Evolutionary conservation across 2,329 filamentous ascomycete species (phyloP).

Genomic region (Botrytis byssoidea): DNA sequence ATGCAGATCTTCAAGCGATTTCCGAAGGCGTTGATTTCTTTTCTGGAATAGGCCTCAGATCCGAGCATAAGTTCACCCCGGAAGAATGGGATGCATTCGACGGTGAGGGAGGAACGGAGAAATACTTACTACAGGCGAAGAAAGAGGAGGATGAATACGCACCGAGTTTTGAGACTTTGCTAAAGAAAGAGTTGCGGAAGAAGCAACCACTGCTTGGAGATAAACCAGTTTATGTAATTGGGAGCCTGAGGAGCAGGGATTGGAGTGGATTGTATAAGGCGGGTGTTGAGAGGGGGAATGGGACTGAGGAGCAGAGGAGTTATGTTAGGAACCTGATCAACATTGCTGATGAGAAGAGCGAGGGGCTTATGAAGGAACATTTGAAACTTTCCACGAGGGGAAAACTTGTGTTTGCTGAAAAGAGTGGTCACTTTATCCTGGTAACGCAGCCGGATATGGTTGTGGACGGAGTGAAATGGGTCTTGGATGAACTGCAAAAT

Average conservation of each 20-base stretch:
- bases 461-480: constrained; percentile 37
- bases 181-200: constrained; percentile 34
- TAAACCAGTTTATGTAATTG: constrained; percentile 28
- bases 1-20: constrained; percentile 19
- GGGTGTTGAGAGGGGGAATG: constrained; percentile 39
- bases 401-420: constrained; percentile 35
- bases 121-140: constrained; percentile 19
- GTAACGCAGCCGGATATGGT: constrained; percentile 41
- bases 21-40: constrained; percentile 15
- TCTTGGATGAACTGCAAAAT: background rate
- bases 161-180: constrained; percentile 35
- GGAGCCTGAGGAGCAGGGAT: background rate
- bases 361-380: constrained; percentile 35
- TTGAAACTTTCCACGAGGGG: constrained; percentile 37
- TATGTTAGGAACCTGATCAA: constrained; percentile 35
- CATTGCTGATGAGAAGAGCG: constrained; percentile 35
- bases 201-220: constrained; percentile 34
- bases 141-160: constrained; percentile 21
- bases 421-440: constrained; percentile 42
- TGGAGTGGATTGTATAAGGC: constrained; percentile 35
- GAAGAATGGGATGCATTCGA: constrained; percentile 25
- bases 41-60: constrained; percentile 1
- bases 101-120: constrained; percentile 25
- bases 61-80: constrained; percentile 23
- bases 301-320: constrained; percentile 38